Base-by-base conservation (phyloP, 805 yeast genomes). In the Saccharomyces paradoxus region DNA sequence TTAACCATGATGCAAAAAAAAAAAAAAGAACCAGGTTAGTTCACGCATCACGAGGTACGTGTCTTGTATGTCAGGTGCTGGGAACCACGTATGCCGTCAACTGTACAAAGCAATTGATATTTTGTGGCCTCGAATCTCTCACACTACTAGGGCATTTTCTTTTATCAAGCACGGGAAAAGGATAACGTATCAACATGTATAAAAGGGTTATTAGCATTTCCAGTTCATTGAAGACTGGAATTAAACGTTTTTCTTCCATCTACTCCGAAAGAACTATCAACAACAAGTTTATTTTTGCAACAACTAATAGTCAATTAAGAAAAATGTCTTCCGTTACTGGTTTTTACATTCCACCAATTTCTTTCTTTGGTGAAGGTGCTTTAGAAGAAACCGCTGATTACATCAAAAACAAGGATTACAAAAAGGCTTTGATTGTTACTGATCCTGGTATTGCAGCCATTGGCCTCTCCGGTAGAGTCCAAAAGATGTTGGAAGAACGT, bases 371-470 rank as follows among this genome's bases (percentile, higher is more conserved):
- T 50, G 63, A 60, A 50, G 65, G 64, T 29, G 65, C 64, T 47
- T 37, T 62, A 21, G 58, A 55, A 50, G 62, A 60, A 48, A 56
- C 62, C 26, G 59, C 58, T 51, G 53, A 56, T 14, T 56, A 51
- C 52, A 53, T 62, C 48, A 52, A 56, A 29, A 55, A 48, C 30
- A 57, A 57, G 41, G 58, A 49, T 4, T 60, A 55, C 56, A 56
- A 56, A 17, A 63, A 56, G 48, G 57, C 57, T n/a, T 49, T 66
- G 46, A 62, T 65, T 48, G 65, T 66, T 29, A 60, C 69, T 9
- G 67, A 60, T 53, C 67, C 70, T 10, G 70, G 70, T 31, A 66
- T 63, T 50, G 61, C 66, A 50, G 65, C 64, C 50, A 63, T 65
- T 21, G 68, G 69, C 48, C 59, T 66, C 12, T 58, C 66, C 27